Evolutionary conservation across 495 filamentous ascomycete species (phyloP).

Genomic region (Neurospora sp.): DNA sequence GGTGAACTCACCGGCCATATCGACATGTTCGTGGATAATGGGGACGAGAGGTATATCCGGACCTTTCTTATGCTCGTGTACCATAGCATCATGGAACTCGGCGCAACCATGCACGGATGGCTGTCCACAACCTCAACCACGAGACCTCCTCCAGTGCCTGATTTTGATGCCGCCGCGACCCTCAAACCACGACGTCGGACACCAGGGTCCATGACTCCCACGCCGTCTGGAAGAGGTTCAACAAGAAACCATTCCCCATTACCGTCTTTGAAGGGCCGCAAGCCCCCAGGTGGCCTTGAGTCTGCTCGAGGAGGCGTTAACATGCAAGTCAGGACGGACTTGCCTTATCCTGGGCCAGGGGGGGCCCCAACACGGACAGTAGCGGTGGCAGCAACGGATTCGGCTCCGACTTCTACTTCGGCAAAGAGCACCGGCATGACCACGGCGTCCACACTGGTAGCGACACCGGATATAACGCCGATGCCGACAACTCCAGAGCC

Average conservation of each 20-base stretch:
- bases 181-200: background rate
- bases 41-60: slow-evolving; percentile 64
- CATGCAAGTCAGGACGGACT: slow-evolving; percentile 17
- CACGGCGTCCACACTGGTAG: background rate
- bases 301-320: background rate
- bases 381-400: background rate
- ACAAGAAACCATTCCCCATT: background rate
- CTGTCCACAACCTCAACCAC: background rate
- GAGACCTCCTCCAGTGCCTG: background rate
- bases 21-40: slow-evolving; percentile 56
- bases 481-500: background rate
- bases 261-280: background rate
- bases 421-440: background rate
- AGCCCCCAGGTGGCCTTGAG: background rate
- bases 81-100: slow-evolving; percentile 64
- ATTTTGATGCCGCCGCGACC: slow-evolving; percentile 23
- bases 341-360: slow-evolving; percentile 9
- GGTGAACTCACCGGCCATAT: slow-evolving; percentile 54
- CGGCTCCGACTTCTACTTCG: background rate
- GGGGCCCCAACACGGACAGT: background rate
- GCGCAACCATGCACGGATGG: slow-evolving; percentile 22
- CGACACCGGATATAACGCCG: background rate
- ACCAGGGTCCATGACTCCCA: background rate
- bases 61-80: slow-evolving; percentile 68
- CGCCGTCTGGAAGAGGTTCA: background rate